A percentile compares a stretch with the other conserved stretches of the same genome.
These are phyloP conservation scores for Clarireedia homoeocarpa DNA, from an alignment of 2,329 filamentous ascomycete species.

Conservation along the genomic window DNA sequence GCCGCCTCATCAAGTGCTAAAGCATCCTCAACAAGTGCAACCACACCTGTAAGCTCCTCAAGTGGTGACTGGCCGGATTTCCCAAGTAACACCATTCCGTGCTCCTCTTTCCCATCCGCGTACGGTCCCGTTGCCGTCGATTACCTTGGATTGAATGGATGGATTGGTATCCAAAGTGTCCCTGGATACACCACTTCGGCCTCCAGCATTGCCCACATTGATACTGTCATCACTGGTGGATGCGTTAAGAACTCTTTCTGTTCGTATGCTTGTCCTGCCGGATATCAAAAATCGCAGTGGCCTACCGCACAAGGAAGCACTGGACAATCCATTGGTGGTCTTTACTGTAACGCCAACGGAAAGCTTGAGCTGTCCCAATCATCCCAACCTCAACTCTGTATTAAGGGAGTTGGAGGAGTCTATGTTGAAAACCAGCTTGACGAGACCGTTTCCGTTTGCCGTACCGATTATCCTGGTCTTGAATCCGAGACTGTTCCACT, in stretches of 20 bases:
- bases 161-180: slow-evolving; percentile 67
- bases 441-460: slow-evolving; percentile 67
- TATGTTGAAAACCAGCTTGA: slow-evolving; percentile 67
- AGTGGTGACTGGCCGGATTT: slow-evolving; percentile 59
- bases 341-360: slow-evolving; percentile 67
- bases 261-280: slow-evolving; percentile 87
- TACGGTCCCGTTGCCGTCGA: slow-evolving; percentile 70
- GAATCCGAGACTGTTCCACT: slow-evolving; percentile 83
- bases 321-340: slow-evolving; percentile 79
- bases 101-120: slow-evolving; percentile 64
- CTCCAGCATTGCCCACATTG: slow-evolving; percentile 55
- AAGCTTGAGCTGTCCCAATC: slow-evolving; percentile 72
- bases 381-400: slow-evolving; percentile 63
- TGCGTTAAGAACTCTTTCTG: slow-evolving; percentile 66
- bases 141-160: slow-evolving; percentile 66
- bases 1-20: background rate
- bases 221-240: slow-evolving; percentile 51
- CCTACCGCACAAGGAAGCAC: slow-evolving; percentile 68
- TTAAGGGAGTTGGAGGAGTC: slow-evolving; percentile 58
- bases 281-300: slow-evolving; percentile 92
- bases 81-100: slow-evolving; percentile 65
- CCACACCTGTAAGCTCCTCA: slow-evolving; percentile 20
- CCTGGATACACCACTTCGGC: slow-evolving; percentile 42
- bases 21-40: slow-evolving; percentile 18
- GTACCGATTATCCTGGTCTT: slow-evolving; percentile 91